Percentiles rank a stretch among this genome's conserved stretches.
These are phyloP conservation scores for Taphrina deformans DNA, from an alignment of 1,139 yeast genomes.

Conservation along the genomic window DNA sequence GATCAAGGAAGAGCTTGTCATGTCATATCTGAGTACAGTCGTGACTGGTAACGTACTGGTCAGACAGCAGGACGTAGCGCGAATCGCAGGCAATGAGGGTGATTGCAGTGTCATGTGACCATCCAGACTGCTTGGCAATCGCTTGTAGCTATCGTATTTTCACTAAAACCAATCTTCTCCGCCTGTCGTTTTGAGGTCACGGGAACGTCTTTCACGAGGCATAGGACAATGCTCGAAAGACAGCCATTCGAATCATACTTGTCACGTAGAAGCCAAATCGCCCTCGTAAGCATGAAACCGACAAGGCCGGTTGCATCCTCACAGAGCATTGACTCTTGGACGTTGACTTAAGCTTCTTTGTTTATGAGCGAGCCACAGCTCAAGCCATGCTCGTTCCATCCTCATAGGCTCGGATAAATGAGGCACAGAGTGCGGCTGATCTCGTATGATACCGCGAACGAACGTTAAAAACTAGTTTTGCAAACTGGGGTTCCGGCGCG, in stretches of 20 bases:
- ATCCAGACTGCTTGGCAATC: background rate
- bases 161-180: background rate
- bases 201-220: too few relatives aligned
- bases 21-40: slow-evolving; percentile 28
- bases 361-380: too few relatives aligned
- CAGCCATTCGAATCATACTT: too few relatives aligned
- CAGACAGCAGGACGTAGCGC: slow-evolving; percentile 15
- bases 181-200: background rate
- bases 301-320: too few relatives aligned
- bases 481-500: slow-evolving; percentile 4
- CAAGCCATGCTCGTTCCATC: too few relatives aligned
- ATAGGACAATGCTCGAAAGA: too few relatives aligned
- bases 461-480: slow-evolving; percentile 3
- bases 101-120: slow-evolving; percentile 15
- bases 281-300: too few relatives aligned
- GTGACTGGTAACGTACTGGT: slow-evolving; percentile 27
- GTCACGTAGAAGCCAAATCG: too few relatives aligned
- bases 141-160: background rate
- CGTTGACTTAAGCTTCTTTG: too few relatives aligned
- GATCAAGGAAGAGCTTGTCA: slow-evolving; percentile 22
- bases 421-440: background rate
- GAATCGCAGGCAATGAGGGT: slow-evolving; percentile 2
- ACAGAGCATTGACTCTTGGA: too few relatives aligned
- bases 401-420: background rate
- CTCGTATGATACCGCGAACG: background rate